Evolutionary conservation across 495 filamentous ascomycete species (phyloP).

Genomic region (Penicillium tannophilum): DNA sequence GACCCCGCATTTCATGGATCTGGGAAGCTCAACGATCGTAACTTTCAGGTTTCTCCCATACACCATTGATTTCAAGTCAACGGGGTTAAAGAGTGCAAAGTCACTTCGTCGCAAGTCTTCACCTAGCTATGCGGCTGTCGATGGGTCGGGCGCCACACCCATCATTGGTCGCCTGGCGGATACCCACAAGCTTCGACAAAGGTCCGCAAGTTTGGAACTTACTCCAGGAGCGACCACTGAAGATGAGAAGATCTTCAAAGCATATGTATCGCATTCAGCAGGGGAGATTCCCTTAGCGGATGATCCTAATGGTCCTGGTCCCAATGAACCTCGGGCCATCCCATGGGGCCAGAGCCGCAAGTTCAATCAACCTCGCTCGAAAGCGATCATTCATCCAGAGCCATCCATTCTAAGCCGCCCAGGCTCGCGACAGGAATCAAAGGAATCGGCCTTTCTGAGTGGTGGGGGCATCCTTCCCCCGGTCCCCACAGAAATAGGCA

Average conservation of each 20-base stretch:
- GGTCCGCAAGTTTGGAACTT: slow-evolving; percentile 40
- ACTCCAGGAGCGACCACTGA: slow-evolving; percentile 63
- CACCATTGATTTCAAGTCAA: slow-evolving; percentile 40
- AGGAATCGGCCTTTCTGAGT: slow-evolving; percentile 11
- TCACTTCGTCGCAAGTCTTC: slow-evolving; percentile 28
- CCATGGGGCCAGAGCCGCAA: slow-evolving; percentile 65
- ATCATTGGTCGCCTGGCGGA: slow-evolving; percentile 33
- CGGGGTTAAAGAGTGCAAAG: slow-evolving; percentile 16
- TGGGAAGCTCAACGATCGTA: not conserved
- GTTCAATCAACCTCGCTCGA: slow-evolving; percentile 74
- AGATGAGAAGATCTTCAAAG: slow-evolving; percentile 60
- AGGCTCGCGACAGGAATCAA: slow-evolving; percentile 30
- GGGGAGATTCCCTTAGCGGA: slow-evolving; percentile 30
- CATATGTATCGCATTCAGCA: slow-evolving; percentile 41
- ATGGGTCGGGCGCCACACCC: slow-evolving; percentile 45
- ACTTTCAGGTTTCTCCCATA: slow-evolving; percentile 39
- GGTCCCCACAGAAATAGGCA: slow-evolving; percentile 16
- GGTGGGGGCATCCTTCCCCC: slow-evolving; percentile 10
- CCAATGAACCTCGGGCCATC: slow-evolving; percentile 61
- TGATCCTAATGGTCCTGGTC: slow-evolving; percentile 41
- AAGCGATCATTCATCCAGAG: slow-evolving; percentile 65
- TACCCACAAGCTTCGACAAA: slow-evolving; percentile 22
- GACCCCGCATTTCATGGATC: not conserved
- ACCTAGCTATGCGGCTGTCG: slow-evolving; percentile 28
- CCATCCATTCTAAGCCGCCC: slow-evolving; percentile 65